A percentile compares a stretch with the other conserved stretches of the same genome.
These are phyloP conservation scores for Chlamydomonas incerta DNA, from an alignment of 139 green algal species.

Conservation along the genomic window DNA sequence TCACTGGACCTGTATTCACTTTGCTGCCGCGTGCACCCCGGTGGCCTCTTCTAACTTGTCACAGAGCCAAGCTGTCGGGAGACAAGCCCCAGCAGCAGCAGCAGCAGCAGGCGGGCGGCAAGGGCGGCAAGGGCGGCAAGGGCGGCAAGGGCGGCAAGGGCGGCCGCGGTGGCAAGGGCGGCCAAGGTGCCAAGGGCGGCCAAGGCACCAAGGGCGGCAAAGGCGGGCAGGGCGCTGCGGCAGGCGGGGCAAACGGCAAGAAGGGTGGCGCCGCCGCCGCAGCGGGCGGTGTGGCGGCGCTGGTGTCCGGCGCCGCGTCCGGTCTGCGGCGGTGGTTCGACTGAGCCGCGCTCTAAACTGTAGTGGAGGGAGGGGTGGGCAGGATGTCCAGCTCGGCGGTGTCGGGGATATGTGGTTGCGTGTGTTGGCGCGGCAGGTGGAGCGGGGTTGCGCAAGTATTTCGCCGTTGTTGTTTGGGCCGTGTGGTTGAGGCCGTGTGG, in stretches of 20 bases:
- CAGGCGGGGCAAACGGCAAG: background rate
- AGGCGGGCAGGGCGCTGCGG: background rate
- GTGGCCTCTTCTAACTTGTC: too few species aligned
- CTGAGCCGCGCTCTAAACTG: background rate
- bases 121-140: conserved; percentile 2
- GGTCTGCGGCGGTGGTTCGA: conserved; percentile 71
- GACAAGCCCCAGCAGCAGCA: background rate
- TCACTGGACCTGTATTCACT: too few species aligned
- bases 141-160: background rate
- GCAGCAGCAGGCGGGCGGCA: background rate
- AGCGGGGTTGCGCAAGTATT: too few species aligned
- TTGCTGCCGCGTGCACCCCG: too few species aligned
- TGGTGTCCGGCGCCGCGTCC: background rate
- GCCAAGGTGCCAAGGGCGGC: background rate
- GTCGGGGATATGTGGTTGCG: too few species aligned
- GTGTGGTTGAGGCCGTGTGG: too few species aligned
- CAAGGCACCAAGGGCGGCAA: background rate
- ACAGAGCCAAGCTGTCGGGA: background rate
- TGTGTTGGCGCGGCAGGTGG: too few species aligned
- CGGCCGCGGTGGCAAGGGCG: background rate
- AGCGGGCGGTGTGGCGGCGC: background rate
- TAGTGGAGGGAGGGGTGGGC: too few species aligned
- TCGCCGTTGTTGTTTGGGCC: too few species aligned
- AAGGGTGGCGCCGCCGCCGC: background rate
- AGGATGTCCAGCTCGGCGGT: too few species aligned